Evolutionary conservation across 2,329 filamentous ascomycete species (phyloP).

Genomic region (Clonostachys chloroleuca): DNA sequence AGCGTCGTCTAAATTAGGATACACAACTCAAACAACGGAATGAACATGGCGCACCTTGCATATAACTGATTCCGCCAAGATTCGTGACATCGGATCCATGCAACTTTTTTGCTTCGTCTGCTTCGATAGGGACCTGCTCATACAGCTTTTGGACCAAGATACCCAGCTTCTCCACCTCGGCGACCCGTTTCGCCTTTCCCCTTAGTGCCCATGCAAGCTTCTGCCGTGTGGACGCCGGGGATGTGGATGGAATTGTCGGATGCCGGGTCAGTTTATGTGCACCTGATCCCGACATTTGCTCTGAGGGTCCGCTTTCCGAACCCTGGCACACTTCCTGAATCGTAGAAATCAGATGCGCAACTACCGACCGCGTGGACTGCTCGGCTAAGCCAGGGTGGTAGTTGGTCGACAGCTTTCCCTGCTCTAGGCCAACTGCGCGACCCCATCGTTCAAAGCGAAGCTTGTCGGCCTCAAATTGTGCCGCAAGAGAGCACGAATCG

Average conservation of each 20-base stretch:
- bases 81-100: neutral
- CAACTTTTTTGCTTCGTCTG: neutral
- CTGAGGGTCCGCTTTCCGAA: no score
- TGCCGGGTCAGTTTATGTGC: no score
- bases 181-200: conserved; percentile 3
- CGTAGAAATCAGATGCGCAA: no score
- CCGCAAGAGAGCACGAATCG: neutral
- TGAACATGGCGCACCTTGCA: conserved; percentile 8
- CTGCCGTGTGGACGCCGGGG: neutral
- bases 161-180: conserved; percentile 4
- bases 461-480: neutral
- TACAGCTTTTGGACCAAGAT: conserved; percentile 6
- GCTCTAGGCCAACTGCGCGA: neutral
- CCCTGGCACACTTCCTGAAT: no score
- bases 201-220: conserved; percentile 6
- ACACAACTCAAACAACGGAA: neutral
- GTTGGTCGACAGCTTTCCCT: neutral
- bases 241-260: no score
- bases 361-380: no score
- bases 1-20: no score
- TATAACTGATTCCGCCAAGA: neutral
- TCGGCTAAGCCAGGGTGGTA: no score
- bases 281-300: no score
- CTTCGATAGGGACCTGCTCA: conserved; percentile 1
- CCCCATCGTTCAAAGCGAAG: neutral